Conservation (phyloP, 1,139 yeast species). For the Pichia sp. region DNA sequence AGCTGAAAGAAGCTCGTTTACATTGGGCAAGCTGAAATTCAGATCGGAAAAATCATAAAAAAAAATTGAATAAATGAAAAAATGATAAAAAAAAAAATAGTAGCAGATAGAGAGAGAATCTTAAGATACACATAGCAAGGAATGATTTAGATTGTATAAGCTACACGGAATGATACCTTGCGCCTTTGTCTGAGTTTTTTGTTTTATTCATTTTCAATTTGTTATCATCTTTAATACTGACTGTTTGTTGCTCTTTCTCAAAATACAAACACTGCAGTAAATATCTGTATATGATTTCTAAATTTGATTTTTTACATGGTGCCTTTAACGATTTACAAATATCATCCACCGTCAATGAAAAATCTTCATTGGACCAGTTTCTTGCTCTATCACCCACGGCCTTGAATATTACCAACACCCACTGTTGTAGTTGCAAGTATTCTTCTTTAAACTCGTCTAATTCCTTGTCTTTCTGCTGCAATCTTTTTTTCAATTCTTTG, state of each 20-base stretch:
- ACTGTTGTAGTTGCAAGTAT: constrained; percentile 5
- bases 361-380: constrained; percentile 5
- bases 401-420: constrained; percentile 9
- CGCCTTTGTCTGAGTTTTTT: no score
- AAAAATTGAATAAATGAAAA: no score
- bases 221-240: no score
- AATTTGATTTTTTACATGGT: constrained; percentile 6
- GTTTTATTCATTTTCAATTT: no score
- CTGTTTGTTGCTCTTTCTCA: neutral
- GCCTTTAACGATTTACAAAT: constrained; percentile 2
- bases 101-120: no score
- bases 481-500: neutral
- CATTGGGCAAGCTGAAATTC: no score
- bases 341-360: constrained; percentile 2
- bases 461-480: neutral
- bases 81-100: no score
- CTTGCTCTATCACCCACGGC: constrained; percentile 7
- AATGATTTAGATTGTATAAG: no score
- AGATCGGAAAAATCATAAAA: no score
- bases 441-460: constrained; percentile 1
- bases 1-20: no score
- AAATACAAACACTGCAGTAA: constrained; percentile 5
- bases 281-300: constrained; percentile 7
- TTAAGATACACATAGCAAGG: no score
- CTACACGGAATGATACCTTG: no score